These are phyloP conservation scores for Xylaria hypoxylon DNA, from an alignment of 2,329 filamentous ascomycete species.

Conservation along the genomic window DNA sequence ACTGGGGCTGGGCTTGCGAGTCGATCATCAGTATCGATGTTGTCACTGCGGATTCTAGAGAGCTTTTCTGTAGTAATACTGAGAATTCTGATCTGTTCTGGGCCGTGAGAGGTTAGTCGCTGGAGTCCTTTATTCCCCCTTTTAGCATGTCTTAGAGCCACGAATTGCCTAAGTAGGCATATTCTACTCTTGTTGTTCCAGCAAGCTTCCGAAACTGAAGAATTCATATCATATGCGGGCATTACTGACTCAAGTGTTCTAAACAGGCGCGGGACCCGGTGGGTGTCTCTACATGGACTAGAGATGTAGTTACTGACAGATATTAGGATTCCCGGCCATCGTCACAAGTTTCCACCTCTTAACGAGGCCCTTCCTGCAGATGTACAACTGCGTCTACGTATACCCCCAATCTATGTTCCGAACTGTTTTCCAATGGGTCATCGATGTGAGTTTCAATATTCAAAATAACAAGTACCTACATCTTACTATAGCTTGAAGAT, in stretches of 20 bases:
- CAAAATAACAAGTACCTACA: neutral
- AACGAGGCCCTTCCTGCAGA: slow-evolving; percentile 50
- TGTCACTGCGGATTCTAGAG: slow-evolving; percentile 58
- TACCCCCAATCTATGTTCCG: slow-evolving; percentile 60
- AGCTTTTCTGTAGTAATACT: slow-evolving; percentile 51
- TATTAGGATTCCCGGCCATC: slow-evolving; percentile 62
- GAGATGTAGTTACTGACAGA: neutral
- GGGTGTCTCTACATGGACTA: slow-evolving; percentile 21
- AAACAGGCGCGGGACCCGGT: slow-evolving; percentile 60
- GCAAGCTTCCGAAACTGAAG: too few species aligned
- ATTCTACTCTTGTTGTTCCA: too few species aligned
- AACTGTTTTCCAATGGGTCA: slow-evolving; percentile 61
- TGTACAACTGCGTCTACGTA: slow-evolving; percentile 57
- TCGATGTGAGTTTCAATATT: slow-evolving; percentile 50
- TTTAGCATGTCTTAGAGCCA: too few species aligned
- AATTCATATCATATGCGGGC: too few species aligned
- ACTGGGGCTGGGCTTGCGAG: slow-evolving; percentile 68
- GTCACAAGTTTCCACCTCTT: slow-evolving; percentile 63
- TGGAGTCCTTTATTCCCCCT: too few species aligned
- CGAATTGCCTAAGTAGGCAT: too few species aligned
- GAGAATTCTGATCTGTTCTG: slow-evolving; percentile 61
- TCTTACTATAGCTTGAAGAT: slow-evolving; percentile 16
- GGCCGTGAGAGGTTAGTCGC: slow-evolving; percentile 62
- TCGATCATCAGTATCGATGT: slow-evolving; percentile 59
- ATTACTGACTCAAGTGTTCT: too few species aligned